phyloP scores from a whole-genome alignment of 1,139 yeast genomes.

The Suhomyces bolitotheri region DNA sequence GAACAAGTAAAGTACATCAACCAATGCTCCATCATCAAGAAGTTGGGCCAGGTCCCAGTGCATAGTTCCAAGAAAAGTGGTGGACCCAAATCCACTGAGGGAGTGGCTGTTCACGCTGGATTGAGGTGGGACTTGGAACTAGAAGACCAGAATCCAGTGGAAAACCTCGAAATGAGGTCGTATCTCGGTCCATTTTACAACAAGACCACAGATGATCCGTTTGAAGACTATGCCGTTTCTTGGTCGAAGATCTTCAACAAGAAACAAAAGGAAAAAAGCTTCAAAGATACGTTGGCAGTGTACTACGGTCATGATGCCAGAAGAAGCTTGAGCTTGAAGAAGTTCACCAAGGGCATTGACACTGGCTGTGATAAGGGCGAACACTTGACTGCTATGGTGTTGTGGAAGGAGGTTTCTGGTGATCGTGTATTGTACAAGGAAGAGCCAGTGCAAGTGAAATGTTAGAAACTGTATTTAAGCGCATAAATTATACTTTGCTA shows the following conservation, averaged over 20 bases:
- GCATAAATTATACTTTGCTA: too few species aligned
- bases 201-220: conserved; percentile 53
- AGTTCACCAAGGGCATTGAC: conserved; percentile 77
- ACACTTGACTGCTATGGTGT: conserved; percentile 62
- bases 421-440: conserved; percentile 24
- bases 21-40: conserved; percentile 62
- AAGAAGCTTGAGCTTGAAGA: conserved; percentile 65
- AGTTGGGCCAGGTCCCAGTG: conserved; percentile 60
- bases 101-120: conserved; percentile 81
- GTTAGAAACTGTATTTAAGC: conserved; percentile 11
- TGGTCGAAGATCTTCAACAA: conserved; percentile 70
- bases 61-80: conserved; percentile 27
- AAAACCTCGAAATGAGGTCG: conserved; percentile 63
- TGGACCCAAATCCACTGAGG: conserved; percentile 35
- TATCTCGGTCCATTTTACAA: conserved; percentile 57
- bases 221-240: conserved; percentile 48
- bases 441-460: conserved; percentile 26
- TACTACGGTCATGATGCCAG: conserved; percentile 90
- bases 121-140: conserved; percentile 60
- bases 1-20: conserved; percentile 60
- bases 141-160: conserved; percentile 60
- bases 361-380: conserved; percentile 81
- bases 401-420: conserved; percentile 32
- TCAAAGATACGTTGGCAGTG: conserved; percentile 46
- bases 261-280: conserved; percentile 38